Evolutionary conservation across 768 basidiomycete genomes (phyloP).

Genomic region (Macrolepiota albuminosa): DNA sequence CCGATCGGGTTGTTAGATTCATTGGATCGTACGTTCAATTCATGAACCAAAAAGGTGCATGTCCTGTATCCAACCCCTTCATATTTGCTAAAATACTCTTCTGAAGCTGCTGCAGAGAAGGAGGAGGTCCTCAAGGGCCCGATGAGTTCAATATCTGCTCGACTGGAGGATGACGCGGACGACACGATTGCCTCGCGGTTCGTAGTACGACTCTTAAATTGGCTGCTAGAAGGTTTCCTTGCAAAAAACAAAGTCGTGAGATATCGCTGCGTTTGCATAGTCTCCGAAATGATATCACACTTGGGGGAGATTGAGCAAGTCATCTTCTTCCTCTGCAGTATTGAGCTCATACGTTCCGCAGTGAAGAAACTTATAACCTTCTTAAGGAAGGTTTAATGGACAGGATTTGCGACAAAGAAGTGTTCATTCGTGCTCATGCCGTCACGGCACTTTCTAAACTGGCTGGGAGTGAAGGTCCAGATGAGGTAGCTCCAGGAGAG

Average conservation of each 20-base stretch:
- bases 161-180: conserved; percentile 44
- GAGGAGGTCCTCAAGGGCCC: conserved; percentile 23
- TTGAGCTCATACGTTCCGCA: conserved; percentile 24
- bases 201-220: conserved; percentile 59
- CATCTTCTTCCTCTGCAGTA: not conserved
- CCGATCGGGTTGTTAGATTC: conserved; percentile 84
- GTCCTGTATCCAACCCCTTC: not conserved
- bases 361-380: conserved; percentile 74
- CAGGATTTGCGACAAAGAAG: conserved; percentile 84
- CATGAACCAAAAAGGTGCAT: conserved; percentile 79
- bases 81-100: not conserved
- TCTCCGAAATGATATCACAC: conserved; percentile 82
- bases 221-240: conserved; percentile 74
- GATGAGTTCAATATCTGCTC: conserved; percentile 18
- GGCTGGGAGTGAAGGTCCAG: conserved; percentile 64
- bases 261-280: conserved; percentile 72
- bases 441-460: conserved; percentile 76
- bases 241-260: conserved; percentile 91
- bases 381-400: conserved; percentile 70
- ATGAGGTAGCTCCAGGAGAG: conserved; percentile 44
- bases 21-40: conserved; percentile 80
- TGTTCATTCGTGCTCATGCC: conserved; percentile 78
- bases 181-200: conserved; percentile 71
- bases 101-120: conserved; percentile 26
- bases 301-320: conserved; percentile 88